phyloP scores from a whole-genome alignment of 257 asterid genomes.

The Nicotiana tabacum region DNA sequence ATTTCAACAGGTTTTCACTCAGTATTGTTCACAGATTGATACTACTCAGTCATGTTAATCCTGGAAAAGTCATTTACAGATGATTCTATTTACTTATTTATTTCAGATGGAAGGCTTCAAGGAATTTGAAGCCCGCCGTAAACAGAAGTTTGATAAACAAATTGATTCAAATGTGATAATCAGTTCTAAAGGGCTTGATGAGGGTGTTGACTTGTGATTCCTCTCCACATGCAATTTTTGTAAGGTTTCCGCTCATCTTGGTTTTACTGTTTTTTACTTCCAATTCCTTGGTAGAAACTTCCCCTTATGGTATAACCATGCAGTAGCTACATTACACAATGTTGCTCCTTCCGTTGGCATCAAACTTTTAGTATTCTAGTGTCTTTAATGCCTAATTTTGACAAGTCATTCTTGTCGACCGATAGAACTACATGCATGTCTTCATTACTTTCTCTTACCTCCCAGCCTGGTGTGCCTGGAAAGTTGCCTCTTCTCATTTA shows the following conservation, averaged over 20 bases:
- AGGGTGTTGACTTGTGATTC: slow-evolving; percentile 72
- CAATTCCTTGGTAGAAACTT: background rate
- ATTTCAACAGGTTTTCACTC: slow-evolving; percentile 63
- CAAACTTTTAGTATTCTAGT: background rate
- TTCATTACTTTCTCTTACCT: background rate
- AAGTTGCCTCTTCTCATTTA: background rate
- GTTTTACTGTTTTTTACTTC: background rate
- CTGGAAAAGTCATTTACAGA: background rate
- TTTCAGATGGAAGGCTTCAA: slow-evolving; percentile 77
- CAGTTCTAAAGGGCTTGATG: slow-evolving; percentile 85
- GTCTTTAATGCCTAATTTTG: background rate
- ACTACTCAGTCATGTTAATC: background rate
- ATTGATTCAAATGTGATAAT: slow-evolving; percentile 88
- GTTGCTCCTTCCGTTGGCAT: background rate
- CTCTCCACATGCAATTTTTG: background rate
- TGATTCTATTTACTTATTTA: background rate
- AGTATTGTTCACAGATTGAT: background rate
- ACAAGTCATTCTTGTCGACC: background rate
- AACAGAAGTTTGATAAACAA: slow-evolving; percentile 80
- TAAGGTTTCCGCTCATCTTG: background rate
- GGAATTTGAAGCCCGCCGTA: slow-evolving; percentile 82
- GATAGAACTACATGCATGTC: background rate
- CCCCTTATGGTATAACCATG: background rate
- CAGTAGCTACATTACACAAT: background rate
- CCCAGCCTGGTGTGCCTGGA: background rate